Evolutionary conservation across 2,329 filamentous ascomycete species (phyloP).

Genomic region (Parastagonospora avenae): DNA sequence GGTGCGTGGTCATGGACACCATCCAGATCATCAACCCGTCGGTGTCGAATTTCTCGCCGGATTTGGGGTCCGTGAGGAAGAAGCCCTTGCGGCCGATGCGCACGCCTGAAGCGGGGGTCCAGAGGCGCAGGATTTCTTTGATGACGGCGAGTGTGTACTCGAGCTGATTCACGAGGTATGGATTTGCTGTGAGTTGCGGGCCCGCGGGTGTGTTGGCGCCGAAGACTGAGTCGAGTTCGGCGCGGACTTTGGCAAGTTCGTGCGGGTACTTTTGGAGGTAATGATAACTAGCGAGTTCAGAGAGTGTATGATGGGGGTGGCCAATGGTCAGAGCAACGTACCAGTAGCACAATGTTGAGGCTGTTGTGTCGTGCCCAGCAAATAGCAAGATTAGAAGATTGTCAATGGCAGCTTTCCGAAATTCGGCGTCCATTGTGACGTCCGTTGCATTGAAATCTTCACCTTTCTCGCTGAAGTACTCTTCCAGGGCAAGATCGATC

Average conservation of each 20-base stretch:
- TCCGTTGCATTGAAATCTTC: slow-evolving; percentile 16
- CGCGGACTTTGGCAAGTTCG: slow-evolving; percentile 22
- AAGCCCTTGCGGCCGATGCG: slow-evolving; percentile 16
- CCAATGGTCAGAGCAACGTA: background rate
- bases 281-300: slow-evolving; percentile 15
- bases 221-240: slow-evolving; percentile 40
- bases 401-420: slow-evolving; percentile 26
- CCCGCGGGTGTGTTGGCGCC: slow-evolving; percentile 19
- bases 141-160: slow-evolving; percentile 41
- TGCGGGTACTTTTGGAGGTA: slow-evolving; percentile 33
- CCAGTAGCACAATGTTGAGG: slow-evolving; percentile 39
- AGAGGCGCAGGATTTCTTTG: slow-evolving; percentile 44
- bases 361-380: slow-evolving; percentile 44
- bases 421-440: slow-evolving; percentile 28
- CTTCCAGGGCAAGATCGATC: slow-evolving; percentile 48
- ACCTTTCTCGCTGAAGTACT: slow-evolving; percentile 45
- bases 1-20: slow-evolving; percentile 19
- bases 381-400: slow-evolving; percentile 36
- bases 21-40: slow-evolving; percentile 20
- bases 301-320: background rate
- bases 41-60: slow-evolving; percentile 23
- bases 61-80: slow-evolving; percentile 23
- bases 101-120: slow-evolving; percentile 39
- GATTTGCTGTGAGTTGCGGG: slow-evolving; percentile 21
- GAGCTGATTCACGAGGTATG: slow-evolving; percentile 36